Evolutionary conservation across 371 early-diverging fungal species (phyloP).

Genomic region (Phascolomyces articulosus): DNA sequence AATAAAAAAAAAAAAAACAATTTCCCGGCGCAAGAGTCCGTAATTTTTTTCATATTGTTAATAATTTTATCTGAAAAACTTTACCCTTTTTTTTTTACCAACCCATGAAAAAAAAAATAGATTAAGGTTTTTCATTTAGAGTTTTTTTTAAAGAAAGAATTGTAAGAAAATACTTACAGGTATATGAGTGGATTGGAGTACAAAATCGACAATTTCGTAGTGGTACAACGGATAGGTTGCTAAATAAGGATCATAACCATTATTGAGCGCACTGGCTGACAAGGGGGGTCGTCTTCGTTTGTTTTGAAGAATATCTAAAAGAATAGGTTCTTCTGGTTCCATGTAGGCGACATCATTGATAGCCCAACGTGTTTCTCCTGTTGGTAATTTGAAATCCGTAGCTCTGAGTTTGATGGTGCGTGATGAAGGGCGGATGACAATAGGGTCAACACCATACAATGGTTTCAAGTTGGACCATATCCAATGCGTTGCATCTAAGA

Average conservation of each 20-base stretch:
- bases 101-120: background rate
- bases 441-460: constrained; percentile 36
- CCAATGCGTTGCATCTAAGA: constrained; percentile 23
- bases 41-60: no score
- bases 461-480: constrained; percentile 39
- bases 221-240: constrained; percentile 40
- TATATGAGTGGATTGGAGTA: constrained; percentile 36
- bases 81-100: no score
- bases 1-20: background rate
- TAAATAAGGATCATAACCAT: constrained; percentile 35
- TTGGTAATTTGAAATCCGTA: constrained; percentile 16
- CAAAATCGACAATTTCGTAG: constrained; percentile 43
- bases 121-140: background rate
- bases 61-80: no score
- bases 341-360: constrained; percentile 34
- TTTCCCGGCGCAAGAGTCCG: no score
- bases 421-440: constrained; percentile 16
- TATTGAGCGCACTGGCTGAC: background rate
- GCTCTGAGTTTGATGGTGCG: constrained; percentile 35
- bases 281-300: constrained; percentile 8
- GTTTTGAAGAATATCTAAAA: constrained; percentile 17
- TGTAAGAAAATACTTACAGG: constrained; percentile 10
- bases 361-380: constrained; percentile 27
- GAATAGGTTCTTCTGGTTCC: constrained; percentile 20
- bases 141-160: no score